These are phyloP conservation scores for Truncatella angustata DNA, from an alignment of 2,329 filamentous ascomycete genomes.

Conservation along the genomic window DNA sequence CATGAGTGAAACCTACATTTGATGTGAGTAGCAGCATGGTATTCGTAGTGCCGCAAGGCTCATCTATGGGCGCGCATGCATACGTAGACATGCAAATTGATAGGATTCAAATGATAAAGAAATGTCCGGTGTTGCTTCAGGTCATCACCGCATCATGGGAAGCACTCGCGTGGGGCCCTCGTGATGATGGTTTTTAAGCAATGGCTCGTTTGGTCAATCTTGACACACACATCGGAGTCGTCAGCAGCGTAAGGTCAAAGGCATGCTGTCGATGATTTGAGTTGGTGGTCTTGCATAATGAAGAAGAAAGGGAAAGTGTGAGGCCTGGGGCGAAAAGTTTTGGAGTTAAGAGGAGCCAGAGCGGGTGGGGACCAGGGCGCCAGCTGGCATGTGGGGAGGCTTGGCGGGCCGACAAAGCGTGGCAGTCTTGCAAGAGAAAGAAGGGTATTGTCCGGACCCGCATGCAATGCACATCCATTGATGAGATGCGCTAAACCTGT, in stretches of 20 bases:
- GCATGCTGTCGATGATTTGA: constrained; percentile 42
- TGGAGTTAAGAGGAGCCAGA: not conserved
- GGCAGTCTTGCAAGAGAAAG: no score
- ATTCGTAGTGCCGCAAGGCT: no score
- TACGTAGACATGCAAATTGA: not conserved
- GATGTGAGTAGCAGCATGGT: no score
- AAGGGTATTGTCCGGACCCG: no score
- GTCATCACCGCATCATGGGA: constrained; percentile 68
- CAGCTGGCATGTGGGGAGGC: not conserved
- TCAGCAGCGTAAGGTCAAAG: constrained; percentile 40
- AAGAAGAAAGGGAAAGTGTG: constrained; percentile 24
- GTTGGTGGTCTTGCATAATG: constrained; percentile 41
- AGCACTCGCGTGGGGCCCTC: constrained; percentile 59
- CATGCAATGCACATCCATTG: no score
- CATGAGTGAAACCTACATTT: not conserved
- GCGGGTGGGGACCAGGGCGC: not conserved
- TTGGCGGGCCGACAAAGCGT: no score
- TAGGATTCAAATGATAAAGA: not conserved
- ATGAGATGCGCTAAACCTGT: not conserved
- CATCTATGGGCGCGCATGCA: no score
- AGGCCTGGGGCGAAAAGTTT: constrained; percentile 15
- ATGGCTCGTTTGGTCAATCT: constrained; percentile 55
- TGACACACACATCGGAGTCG: constrained; percentile 54
- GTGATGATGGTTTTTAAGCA: constrained; percentile 69
- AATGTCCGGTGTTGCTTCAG: constrained; percentile 62